A percentile compares a stretch with the other conserved stretches of the same genome.
Evolutionary conservation across 331 rosid genomes (phyloP).

Genomic region (Acacia concinna): DNA sequence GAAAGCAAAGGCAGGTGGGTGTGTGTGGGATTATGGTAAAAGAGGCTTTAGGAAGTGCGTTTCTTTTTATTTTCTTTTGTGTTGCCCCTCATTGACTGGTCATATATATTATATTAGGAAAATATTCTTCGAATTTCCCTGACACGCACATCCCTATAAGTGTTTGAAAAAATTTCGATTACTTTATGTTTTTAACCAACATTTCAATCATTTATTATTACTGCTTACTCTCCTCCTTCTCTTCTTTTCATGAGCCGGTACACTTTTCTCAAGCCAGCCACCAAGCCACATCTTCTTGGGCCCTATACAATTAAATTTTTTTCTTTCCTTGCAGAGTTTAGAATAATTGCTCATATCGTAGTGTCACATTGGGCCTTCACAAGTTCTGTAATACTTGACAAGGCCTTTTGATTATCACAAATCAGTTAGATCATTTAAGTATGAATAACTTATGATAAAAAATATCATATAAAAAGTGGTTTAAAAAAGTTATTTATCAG

Average conservation of each 20-base stretch:
- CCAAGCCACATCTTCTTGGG: neutral
- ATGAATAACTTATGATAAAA: too few species aligned
- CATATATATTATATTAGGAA: neutral
- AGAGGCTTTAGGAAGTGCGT: conserved; percentile 10
- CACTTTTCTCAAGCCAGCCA: neutral
- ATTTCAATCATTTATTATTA: neutral
- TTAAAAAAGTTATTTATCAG: too few species aligned
- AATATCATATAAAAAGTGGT: too few species aligned
- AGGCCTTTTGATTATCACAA: neutral
- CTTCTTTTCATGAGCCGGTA: neutral
- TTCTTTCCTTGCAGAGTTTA: neutral
- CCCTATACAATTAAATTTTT: neutral
- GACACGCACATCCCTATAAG: neutral
- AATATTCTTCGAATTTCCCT: neutral
- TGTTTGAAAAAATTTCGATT: neutral
- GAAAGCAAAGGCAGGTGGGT: neutral
- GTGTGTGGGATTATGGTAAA: neutral
- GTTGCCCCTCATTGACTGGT: neutral
- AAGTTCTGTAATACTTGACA: neutral
- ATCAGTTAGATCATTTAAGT: too few species aligned
- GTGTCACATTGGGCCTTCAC: neutral
- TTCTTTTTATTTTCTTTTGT: neutral
- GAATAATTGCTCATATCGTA: neutral
- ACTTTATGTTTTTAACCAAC: neutral
- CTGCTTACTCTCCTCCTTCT: neutral